Conservation (phyloP, 2,329 filamentous ascomycete genomes). For the Colletotrichum tropicale region DNA sequence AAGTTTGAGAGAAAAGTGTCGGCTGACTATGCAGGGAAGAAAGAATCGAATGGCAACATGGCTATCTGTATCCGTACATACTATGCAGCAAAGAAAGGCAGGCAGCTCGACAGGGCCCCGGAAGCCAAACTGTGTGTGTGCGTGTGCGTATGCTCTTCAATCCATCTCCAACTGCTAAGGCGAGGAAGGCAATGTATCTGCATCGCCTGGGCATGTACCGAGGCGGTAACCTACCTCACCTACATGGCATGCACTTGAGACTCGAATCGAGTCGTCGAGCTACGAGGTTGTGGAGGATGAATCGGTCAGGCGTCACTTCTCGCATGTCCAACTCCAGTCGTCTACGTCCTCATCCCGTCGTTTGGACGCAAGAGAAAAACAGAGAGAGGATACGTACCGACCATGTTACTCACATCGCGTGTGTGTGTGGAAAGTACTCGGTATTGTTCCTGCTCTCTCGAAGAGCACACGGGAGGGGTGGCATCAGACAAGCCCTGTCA, state of each 20-base stretch:
- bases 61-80: neutral
- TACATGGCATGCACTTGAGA: neutral
- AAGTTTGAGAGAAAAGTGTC: neutral
- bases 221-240: neutral
- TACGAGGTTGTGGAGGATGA: neutral
- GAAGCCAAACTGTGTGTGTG: neutral
- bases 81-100: neutral
- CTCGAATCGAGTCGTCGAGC: neutral
- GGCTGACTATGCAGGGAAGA: neutral
- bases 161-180: neutral
- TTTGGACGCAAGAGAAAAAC: neutral
- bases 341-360: neutral
- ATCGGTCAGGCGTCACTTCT: constrained; percentile 3
- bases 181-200: neutral
- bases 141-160: neutral
- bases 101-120: neutral
- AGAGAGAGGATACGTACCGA: neutral
- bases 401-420: neutral
- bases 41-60: neutral
- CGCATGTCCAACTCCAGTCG: neutral
- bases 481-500: neutral
- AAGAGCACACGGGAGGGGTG: neutral
- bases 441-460: neutral
- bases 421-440: neutral
- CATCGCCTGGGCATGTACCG: neutral